phyloP scores from a whole-genome alignment of 768 basidiomycete genomes.

The Rhodosporidiobolus odoratus region DNA sequence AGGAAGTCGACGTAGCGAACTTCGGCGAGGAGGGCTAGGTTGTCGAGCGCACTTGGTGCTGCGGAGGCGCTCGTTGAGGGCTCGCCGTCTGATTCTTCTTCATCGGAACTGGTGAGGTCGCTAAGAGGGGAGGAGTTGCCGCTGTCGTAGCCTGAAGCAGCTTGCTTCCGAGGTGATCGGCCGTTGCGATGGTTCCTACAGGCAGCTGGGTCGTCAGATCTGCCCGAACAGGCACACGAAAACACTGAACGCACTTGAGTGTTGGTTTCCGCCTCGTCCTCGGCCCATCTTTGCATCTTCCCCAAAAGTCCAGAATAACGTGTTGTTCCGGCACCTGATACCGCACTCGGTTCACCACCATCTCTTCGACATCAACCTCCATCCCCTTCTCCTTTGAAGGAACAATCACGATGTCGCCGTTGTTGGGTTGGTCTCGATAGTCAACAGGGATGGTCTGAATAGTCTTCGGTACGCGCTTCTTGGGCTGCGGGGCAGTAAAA shows the following conservation, averaged over 20 bases:
- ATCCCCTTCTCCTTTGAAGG: constrained; percentile 56
- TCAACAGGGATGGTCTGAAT: constrained; percentile 64
- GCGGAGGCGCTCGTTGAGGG: background rate
- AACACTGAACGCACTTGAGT: constrained; percentile 4
- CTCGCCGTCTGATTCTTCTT: background rate
- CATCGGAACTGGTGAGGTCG: constrained; percentile 21
- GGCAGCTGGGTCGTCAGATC: background rate
- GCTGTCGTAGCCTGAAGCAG: constrained; percentile 18
- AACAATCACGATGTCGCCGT: constrained; percentile 84
- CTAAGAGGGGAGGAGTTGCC: constrained; percentile 22
- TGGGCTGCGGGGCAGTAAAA: constrained; percentile 7
- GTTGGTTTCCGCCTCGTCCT: background rate
- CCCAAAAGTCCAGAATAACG: constrained; percentile 94
- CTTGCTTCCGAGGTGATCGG: constrained; percentile 14
- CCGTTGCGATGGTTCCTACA: background rate
- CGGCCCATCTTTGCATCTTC: constrained; percentile 50
- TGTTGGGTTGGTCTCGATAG: constrained; percentile 70
- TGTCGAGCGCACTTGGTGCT: constrained; percentile 13
- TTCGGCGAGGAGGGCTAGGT: constrained; percentile 27
- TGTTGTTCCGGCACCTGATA: constrained; percentile 89
- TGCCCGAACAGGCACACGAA: too few relatives aligned
- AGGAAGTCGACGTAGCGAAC: constrained; percentile 25
- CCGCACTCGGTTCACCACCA: constrained; percentile 67
- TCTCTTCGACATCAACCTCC: constrained; percentile 61
- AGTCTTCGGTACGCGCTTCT: constrained; percentile 20